phyloP scores from a whole-genome alignment of 345 rosid species.

The Acer saccharum region DNA sequence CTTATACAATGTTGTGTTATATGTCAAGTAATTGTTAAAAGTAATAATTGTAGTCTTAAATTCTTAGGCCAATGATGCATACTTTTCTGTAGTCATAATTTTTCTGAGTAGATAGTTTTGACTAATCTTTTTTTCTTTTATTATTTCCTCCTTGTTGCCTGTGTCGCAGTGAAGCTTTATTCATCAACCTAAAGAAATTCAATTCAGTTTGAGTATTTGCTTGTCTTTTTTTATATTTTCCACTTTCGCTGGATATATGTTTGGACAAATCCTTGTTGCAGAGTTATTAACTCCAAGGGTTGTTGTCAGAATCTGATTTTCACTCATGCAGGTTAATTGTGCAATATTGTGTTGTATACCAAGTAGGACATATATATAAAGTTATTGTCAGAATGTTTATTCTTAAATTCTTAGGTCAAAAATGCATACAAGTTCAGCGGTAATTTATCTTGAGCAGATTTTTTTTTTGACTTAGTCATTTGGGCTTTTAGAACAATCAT shows the following conservation, averaged over 20 bases:
- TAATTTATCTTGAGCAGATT: background rate
- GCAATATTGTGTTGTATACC: background rate
- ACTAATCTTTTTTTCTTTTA: slow-evolving; percentile 1
- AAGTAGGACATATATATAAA: background rate
- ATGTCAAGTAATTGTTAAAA: background rate
- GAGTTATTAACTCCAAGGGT: slow-evolving; percentile 78
- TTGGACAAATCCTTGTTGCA: slow-evolving; percentile 73
- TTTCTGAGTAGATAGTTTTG: background rate
- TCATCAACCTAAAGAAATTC: background rate
- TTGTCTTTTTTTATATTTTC: slow-evolving; percentile 8
- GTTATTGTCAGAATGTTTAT: background rate
- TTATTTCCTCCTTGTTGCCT: background rate
- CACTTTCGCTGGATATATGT: slow-evolving; percentile 56
- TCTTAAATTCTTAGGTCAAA: background rate
- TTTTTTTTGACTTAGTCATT: background rate
- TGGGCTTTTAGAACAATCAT: background rate
- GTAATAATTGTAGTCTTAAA: background rate
- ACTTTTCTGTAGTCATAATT: slow-evolving; percentile 6
- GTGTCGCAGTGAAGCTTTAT: background rate
- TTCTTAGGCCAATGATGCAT: background rate
- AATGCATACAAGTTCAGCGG: background rate
- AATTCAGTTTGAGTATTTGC: background rate
- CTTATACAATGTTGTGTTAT: background rate
- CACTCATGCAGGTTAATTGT: slow-evolving; percentile 57
- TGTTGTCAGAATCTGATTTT: slow-evolving; percentile 63